phyloP scores from a whole-genome alignment of 2,329 filamentous ascomycete species.

The Diaporthe longicolla region DNA sequence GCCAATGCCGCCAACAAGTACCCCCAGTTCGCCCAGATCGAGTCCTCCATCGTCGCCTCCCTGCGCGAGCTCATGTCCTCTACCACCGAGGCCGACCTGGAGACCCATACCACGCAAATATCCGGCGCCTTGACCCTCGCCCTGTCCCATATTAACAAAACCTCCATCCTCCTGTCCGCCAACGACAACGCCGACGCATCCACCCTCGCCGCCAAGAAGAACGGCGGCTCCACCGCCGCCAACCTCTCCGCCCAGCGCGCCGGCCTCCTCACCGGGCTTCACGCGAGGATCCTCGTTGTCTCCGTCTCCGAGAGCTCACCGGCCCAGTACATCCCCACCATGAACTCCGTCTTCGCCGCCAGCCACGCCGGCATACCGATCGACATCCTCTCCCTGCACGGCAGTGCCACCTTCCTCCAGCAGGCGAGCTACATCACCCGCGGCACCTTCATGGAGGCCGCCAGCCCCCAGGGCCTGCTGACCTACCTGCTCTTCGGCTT shows the following conservation, averaged over 20 bases:
- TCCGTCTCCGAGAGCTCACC: slow-evolving; percentile 89
- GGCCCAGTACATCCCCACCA: slow-evolving; percentile 95
- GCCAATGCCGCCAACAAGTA: slow-evolving; percentile 84
- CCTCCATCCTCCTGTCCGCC: slow-evolving; percentile 74
- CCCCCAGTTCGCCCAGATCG: slow-evolving; percentile 89
- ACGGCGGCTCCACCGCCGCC: slow-evolving; percentile 48
- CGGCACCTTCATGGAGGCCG: slow-evolving; percentile 68
- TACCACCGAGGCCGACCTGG: slow-evolving; percentile 76
- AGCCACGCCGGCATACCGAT: slow-evolving; percentile 90
- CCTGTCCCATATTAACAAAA: slow-evolving; percentile 91
- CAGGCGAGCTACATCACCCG: slow-evolving; percentile 81
- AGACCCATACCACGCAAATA: slow-evolving; percentile 86
- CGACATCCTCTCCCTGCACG: slow-evolving; percentile 89
- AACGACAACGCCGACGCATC: slow-evolving; percentile 61
- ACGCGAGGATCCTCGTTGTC: slow-evolving; percentile 88
- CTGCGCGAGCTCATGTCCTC: slow-evolving; percentile 79
- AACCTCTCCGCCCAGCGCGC: slow-evolving; percentile 51
- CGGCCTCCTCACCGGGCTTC: slow-evolving; percentile 65
- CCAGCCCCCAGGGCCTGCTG: slow-evolving; percentile 79
- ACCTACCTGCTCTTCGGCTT: slow-evolving; percentile 97
- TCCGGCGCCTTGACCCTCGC: slow-evolving; percentile 92
- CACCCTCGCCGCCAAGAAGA: slow-evolving; percentile 44
- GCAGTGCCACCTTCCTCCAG: slow-evolving; percentile 91
- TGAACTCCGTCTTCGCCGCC: slow-evolving; percentile 98
- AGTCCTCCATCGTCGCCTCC: slow-evolving; percentile 82